Conservation (phyloP, 441 rosid genomes). For the Erodium texanum region DNA sequence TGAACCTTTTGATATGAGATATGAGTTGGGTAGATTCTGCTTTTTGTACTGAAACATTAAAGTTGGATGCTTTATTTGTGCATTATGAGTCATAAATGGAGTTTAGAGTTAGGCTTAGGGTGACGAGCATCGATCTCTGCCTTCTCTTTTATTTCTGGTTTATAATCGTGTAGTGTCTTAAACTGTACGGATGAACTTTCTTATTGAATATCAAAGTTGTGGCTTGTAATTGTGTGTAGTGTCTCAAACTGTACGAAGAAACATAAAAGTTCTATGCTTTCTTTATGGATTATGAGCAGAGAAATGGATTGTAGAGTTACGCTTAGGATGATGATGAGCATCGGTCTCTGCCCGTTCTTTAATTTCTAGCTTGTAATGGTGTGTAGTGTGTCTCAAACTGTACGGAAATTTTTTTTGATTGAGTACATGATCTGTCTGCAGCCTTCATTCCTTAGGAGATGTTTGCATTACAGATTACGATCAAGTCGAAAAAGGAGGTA, state of each 20-base stretch:
- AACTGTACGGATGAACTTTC: neutral
- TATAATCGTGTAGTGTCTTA: neutral
- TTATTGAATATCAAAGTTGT: no score
- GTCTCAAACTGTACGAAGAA: no score
- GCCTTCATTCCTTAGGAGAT: conserved; percentile 76
- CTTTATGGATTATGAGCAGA: neutral
- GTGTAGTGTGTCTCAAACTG: conserved; percentile 2
- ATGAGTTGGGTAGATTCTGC: no score
- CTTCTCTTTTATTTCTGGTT: conserved; percentile 3
- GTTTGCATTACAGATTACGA: conserved; percentile 47
- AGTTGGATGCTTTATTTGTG: neutral
- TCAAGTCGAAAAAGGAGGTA: conserved; percentile 48
- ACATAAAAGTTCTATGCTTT: neutral
- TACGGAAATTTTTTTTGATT: conserved; percentile 12
- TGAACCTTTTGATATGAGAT: no score
- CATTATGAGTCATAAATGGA: neutral
- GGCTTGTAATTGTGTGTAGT: no score
- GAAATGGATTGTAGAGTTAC: neutral
- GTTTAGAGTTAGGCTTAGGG: neutral
- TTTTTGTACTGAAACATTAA: no score
- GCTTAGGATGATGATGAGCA: neutral
- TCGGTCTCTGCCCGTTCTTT: neutral
- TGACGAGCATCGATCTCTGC: neutral
- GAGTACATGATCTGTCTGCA: conserved; percentile 24
- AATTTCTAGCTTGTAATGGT: neutral